phyloP scores from a whole-genome alignment of 768 basidiomycete genomes.

The Tylopilus cervinicoccineus region DNA sequence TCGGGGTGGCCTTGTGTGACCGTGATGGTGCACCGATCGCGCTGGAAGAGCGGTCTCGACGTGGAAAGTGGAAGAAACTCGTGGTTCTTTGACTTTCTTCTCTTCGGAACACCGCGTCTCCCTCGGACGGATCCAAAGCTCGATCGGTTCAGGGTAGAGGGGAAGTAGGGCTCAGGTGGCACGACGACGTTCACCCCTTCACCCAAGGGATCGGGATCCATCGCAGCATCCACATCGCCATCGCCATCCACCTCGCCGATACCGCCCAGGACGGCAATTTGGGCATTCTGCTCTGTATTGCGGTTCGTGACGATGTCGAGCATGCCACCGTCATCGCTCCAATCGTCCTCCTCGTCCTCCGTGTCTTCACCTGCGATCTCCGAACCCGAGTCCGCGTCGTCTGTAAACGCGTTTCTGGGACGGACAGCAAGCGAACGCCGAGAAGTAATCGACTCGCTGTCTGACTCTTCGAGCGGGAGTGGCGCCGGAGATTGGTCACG shows the following conservation, averaged over 20 bases:
- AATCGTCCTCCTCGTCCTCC: slow-evolving; percentile 57
- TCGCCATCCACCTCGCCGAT: slow-evolving; percentile 36
- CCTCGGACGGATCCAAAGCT: slow-evolving; percentile 34
- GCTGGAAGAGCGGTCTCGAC: slow-evolving; percentile 78
- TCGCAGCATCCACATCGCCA: slow-evolving; percentile 47
- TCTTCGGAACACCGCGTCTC: slow-evolving; percentile 38
- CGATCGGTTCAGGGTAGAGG: slow-evolving; percentile 60
- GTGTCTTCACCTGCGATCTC: slow-evolving; percentile 48
- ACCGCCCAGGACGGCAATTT: slow-evolving; percentile 34
- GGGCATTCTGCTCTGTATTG: slow-evolving; percentile 84
- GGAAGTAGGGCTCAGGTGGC: slow-evolving; percentile 80
- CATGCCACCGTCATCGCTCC: slow-evolving; percentile 49
- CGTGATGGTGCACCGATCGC: slow-evolving; percentile 89
- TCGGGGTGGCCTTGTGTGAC: slow-evolving; percentile 83
- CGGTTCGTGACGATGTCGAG: slow-evolving; percentile 81
- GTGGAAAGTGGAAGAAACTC: slow-evolving; percentile 66
- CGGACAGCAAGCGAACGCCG: slow-evolving; percentile 40
- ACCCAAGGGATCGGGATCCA: slow-evolving; percentile 79
- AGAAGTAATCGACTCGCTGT: slow-evolving; percentile 38
- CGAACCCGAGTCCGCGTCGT: slow-evolving; percentile 61
- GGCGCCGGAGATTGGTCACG: slow-evolving; percentile 55
- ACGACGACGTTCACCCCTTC: slow-evolving; percentile 90
- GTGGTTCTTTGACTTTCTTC: slow-evolving; percentile 58
- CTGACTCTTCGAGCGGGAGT: slow-evolving; percentile 53
- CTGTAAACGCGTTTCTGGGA: slow-evolving; percentile 61